Conservation (phyloP, 2,329 filamentous ascomycete genomes). For the Paraphoma chrysanthemicola region DNA sequence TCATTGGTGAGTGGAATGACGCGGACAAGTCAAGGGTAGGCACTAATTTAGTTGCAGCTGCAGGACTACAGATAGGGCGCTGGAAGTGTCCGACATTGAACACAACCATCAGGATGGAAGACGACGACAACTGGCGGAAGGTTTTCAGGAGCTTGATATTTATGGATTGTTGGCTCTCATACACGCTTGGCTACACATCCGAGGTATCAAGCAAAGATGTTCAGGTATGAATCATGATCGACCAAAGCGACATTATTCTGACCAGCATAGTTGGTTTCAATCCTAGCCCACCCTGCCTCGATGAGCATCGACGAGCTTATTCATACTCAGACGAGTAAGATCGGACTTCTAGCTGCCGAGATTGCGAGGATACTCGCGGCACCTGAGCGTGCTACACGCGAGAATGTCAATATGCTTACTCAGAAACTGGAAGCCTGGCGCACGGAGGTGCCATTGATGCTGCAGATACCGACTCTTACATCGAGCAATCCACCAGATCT, state of each 20-base stretch:
- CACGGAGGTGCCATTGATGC: conserved; percentile 34
- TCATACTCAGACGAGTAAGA: conserved; percentile 42
- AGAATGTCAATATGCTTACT: conserved; percentile 36
- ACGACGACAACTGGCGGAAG: conserved; percentile 31
- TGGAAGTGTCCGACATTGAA: conserved; percentile 33
- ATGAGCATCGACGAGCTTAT: conserved; percentile 40
- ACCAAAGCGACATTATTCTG: conserved; percentile 9
- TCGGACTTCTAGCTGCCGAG: conserved; percentile 45
- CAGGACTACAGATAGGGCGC: conserved; percentile 45
- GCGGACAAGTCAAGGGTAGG: not conserved
- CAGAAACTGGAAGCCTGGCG: conserved; percentile 45
- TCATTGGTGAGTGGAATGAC: conserved; percentile 37
- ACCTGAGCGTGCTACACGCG: conserved; percentile 37
- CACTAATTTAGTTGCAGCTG: conserved; percentile 25
- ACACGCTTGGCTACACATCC: conserved; percentile 45
- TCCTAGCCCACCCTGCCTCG: conserved; percentile 12
- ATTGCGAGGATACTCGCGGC: conserved; percentile 42
- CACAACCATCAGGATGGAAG: not conserved
- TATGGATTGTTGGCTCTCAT: conserved; percentile 49
- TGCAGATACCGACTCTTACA: conserved; percentile 41
- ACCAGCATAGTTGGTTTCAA: conserved; percentile 33
- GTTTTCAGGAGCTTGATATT: conserved; percentile 46
- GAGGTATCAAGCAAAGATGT: conserved; percentile 39
- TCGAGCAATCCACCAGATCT: conserved; percentile 31
- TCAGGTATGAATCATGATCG: conserved; percentile 24